phyloP scores from a whole-genome alignment of 176 grass and related monocot species.

The Oropetium thomaeum region DNA sequence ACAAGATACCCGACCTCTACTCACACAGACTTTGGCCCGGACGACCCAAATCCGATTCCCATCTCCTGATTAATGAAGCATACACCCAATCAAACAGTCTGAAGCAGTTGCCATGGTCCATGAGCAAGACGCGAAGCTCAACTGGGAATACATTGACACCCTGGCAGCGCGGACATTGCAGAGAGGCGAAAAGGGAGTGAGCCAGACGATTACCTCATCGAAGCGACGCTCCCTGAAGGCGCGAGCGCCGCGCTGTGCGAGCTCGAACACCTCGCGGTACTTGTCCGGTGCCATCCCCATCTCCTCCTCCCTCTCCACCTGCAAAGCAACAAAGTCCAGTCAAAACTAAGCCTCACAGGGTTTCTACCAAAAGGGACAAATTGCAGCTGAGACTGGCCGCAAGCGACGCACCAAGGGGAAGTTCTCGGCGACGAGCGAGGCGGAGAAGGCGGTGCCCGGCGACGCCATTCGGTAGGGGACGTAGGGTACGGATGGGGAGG shows the following conservation, averaged over 20 bases:
- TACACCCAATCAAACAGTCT: not conserved
- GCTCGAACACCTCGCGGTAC: conserved; percentile 64
- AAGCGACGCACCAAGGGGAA: conserved; percentile 59
- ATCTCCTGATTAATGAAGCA: not conserved
- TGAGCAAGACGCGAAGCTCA: not conserved
- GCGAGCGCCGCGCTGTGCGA: conserved; percentile 46
- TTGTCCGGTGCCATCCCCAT: conserved; percentile 59
- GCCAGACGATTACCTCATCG: conserved; percentile 61
- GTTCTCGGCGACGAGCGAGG: conserved; percentile 60
- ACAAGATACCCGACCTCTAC: not conserved
- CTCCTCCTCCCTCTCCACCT: conserved; percentile 71
- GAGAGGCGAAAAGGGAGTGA: not conserved
- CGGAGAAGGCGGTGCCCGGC: conserved; percentile 37
- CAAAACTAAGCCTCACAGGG: not conserved
- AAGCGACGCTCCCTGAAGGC: conserved; percentile 61
- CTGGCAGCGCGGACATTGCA: not conserved
- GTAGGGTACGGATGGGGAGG: not conserved
- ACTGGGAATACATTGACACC: not conserved
- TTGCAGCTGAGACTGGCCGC: not conserved
- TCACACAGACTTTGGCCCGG: not conserved
- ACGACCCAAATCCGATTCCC: not conserved
- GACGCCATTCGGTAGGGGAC: conserved; percentile 21
- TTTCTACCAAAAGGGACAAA: not conserved
- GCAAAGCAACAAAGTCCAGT: not conserved
- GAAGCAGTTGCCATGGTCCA: not conserved